These are phyloP conservation scores for Alternaria gaisen DNA, from an alignment of 2,329 filamentous ascomycete genomes.

Conservation along the genomic window DNA sequence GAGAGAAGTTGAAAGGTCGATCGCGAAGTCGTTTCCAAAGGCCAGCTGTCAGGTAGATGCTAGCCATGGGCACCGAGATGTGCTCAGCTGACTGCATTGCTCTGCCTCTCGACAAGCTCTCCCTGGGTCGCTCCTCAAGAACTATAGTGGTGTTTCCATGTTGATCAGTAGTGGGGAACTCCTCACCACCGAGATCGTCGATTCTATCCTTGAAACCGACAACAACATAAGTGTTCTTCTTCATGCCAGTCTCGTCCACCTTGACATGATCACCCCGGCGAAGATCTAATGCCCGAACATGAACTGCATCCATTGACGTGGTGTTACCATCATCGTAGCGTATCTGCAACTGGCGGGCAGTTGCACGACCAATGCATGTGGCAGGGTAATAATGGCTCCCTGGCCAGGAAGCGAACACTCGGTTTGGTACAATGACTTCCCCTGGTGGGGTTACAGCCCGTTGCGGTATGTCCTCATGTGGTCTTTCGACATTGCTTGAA, in stretches of 20 bases:
- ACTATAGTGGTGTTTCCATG: conserved; percentile 53
- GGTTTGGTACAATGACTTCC: conserved; percentile 56
- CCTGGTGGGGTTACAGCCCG: conserved; percentile 27
- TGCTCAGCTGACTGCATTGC: conserved; percentile 28
- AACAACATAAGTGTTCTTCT: conserved; percentile 56
- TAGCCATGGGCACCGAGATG: conserved; percentile 52
- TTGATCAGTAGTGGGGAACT: conserved; percentile 53
- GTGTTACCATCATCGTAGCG: conserved; percentile 59
- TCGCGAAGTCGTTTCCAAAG: conserved; percentile 55
- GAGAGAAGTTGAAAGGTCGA: conserved; percentile 46
- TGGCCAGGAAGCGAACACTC: conserved; percentile 68
- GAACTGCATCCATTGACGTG: conserved; percentile 51
- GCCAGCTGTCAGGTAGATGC: conserved; percentile 55
- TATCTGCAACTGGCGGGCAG: conserved; percentile 55
- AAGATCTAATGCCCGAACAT: conserved; percentile 56
- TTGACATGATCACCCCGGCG: conserved; percentile 57
- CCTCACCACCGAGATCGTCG: conserved; percentile 28
- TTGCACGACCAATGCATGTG: conserved; percentile 61
- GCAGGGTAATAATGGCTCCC: conserved; percentile 67
- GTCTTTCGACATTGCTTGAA: conserved; percentile 13
- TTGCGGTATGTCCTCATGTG: conserved; percentile 7
- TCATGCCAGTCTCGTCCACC: conserved; percentile 56
- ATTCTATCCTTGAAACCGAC: conserved; percentile 54
- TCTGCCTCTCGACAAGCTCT: conserved; percentile 44
- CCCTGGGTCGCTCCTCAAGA: conserved; percentile 53